Percentiles rank a stretch among this genome's conserved stretches.
Conservation (phyloP, 805 yeast genomes). For the Sungouiella thailandica region DNA sequence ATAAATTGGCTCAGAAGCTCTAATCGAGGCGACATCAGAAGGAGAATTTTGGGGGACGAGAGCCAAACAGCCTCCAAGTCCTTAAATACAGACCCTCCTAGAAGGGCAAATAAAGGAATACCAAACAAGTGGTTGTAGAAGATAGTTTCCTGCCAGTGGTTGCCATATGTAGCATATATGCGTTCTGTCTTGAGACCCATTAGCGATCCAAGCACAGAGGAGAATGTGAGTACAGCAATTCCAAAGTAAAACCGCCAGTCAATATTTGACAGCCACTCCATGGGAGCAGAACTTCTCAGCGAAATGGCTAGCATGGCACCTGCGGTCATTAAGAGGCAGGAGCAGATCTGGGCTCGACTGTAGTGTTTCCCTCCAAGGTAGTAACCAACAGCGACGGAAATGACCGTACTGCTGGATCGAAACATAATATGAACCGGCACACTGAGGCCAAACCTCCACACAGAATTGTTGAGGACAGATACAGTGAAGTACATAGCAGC, state of each 20-base stretch:
- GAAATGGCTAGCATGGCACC: constrained; percentile 49
- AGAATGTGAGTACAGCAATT: constrained; percentile 35
- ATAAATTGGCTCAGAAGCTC: constrained; percentile 11
- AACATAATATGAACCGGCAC: constrained; percentile 66
- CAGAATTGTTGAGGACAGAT: constrained; percentile 53
- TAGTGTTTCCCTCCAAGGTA: constrained; percentile 43
- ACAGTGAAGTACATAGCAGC: constrained; percentile 48
- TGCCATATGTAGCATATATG: constrained; percentile 46
- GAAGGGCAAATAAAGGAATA: constrained; percentile 46
- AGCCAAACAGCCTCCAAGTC: constrained; percentile 9
- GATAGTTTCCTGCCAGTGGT: constrained; percentile 60
- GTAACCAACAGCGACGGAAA: constrained; percentile 55
- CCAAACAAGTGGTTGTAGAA: constrained; percentile 57
- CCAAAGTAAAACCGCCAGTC: constrained; percentile 23
- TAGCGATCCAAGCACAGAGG: constrained; percentile 51
- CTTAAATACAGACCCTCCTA: constrained; percentile 18
- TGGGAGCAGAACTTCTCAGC: constrained; percentile 6
- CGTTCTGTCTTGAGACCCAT: constrained; percentile 55
- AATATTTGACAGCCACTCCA: constrained; percentile 5
- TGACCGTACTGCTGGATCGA: constrained; percentile 58
- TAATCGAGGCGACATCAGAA: neutral
- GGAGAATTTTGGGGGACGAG: neutral
- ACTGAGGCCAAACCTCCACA: constrained; percentile 51
- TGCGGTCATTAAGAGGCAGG: constrained; percentile 47
- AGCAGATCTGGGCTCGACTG: constrained; percentile 38